These are phyloP conservation scores for Cystoisospora suis DNA, from an alignment of 169 alveolate species.

Conservation along the genomic window DNA sequence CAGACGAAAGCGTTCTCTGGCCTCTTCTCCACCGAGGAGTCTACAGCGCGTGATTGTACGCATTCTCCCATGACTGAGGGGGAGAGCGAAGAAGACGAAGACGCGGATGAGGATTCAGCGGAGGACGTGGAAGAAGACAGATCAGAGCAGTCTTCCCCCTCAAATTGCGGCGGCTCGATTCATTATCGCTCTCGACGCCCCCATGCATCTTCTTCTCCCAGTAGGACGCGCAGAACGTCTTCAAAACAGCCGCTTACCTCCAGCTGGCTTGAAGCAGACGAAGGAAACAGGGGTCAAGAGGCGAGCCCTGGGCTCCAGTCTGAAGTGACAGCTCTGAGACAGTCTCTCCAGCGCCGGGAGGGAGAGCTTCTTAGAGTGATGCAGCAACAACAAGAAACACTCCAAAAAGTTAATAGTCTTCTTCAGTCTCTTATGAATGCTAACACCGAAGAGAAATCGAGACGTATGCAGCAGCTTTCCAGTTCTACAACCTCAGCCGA, in stretches of 20 bases:
- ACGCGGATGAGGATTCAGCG: neutral
- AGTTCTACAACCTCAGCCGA: too few species aligned
- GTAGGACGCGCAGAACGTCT: neutral
- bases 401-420: too few species aligned
- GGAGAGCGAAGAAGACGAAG: neutral
- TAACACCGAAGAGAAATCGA: too few species aligned
- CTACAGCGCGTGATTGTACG: neutral
- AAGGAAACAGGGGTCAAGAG: neutral
- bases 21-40: neutral
- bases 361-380: too few species aligned
- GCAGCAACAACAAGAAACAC: too few species aligned
- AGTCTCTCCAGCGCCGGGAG: too few species aligned
- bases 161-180: neutral
- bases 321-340: too few species aligned
- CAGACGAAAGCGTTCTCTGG: neutral
- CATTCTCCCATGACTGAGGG: neutral
- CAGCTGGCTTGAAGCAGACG: neutral
- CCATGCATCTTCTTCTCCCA: neutral
- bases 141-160: neutral
- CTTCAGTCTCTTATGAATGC: too few species aligned
- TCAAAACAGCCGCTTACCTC: neutral
- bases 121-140: neutral
- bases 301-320: too few species aligned
- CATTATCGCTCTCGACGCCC: neutral
- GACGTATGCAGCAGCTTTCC: too few species aligned